phyloP scores from a whole-genome alignment of 2,329 filamentous ascomycete genomes.

The Xylariaceae sp. region DNA sequence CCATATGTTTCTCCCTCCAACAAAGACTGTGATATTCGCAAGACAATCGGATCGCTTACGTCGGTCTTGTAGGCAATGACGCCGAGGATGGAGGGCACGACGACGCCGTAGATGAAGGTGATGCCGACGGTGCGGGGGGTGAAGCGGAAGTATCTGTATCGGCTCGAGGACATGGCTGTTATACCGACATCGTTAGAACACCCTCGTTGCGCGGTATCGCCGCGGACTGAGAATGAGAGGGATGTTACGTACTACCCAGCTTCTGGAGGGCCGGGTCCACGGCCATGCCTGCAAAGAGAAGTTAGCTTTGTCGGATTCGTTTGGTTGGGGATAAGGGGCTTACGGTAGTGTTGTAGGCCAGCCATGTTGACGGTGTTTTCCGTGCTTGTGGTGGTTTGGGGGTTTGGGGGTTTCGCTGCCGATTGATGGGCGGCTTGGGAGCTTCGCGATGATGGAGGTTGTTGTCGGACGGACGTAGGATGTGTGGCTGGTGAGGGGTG shows the following conservation, averaged over 20 bases:
- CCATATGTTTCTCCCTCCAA: no score
- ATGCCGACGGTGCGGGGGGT: conserved; percentile 76
- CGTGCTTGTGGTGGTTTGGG: background rate
- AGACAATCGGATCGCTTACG: conserved; percentile 61
- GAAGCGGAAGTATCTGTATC: conserved; percentile 95
- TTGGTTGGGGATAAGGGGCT: conserved; percentile 12
- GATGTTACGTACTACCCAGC: conserved; percentile 38
- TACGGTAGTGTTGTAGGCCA: conserved; percentile 42
- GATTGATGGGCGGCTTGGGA: background rate
- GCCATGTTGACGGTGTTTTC: conserved; percentile 36
- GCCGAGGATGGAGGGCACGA: conserved; percentile 66
- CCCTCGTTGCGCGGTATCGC: no score
- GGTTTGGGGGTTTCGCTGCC: background rate
- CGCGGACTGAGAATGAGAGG: no score
- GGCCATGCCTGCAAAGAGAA: conserved; percentile 36
- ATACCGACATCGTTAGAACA: background rate
- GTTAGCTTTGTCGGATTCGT: conserved; percentile 25
- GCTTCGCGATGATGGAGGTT: background rate
- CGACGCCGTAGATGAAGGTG: conserved; percentile 68
- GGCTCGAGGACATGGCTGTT: conserved; percentile 73
- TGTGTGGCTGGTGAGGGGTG: background rate
- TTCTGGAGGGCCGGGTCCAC: conserved; percentile 45
- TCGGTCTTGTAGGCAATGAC: conserved; percentile 75
- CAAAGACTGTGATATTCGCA: no score
- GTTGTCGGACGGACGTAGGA: background rate